Conservation (phyloP, 176 grass and related monocot species). For the Puya raimondii region DNA sequence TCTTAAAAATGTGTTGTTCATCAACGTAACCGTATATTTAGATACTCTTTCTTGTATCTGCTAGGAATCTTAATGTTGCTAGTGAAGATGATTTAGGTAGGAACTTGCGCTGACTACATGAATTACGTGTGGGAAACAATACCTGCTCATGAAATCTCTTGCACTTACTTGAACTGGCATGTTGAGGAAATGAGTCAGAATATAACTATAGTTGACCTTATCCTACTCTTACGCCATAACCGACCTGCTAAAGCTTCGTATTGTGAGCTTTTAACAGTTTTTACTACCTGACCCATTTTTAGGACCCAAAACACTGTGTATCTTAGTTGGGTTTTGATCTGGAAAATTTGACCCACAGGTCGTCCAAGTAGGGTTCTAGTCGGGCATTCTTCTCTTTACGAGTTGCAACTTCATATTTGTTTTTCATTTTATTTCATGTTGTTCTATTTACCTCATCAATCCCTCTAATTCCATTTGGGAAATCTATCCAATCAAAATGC, state of each 20-base stretch:
- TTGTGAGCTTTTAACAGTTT: no score
- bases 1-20: not conserved
- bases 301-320: no score
- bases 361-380: not conserved
- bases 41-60: constrained; percentile 30
- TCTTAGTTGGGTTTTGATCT: not conserved
- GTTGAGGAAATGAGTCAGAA: no score
- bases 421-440: not conserved
- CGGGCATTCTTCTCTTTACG: not conserved
- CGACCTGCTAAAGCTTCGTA: no score
- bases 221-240: no score
- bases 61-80: constrained; percentile 56
- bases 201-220: no score
- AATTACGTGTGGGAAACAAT: no score
- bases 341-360: not conserved
- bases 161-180: no score
- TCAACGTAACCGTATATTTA: constrained; percentile 9
- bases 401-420: not conserved
- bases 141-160: no score
- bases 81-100: constrained; percentile 45
- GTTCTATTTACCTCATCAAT: not conserved
- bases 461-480: not conserved
- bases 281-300: no score
- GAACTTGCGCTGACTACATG: not conserved
- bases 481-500: not conserved